Conservation (phyloP, 2,329 filamentous ascomycete genomes). For the Dactylellina sp. region DNA sequence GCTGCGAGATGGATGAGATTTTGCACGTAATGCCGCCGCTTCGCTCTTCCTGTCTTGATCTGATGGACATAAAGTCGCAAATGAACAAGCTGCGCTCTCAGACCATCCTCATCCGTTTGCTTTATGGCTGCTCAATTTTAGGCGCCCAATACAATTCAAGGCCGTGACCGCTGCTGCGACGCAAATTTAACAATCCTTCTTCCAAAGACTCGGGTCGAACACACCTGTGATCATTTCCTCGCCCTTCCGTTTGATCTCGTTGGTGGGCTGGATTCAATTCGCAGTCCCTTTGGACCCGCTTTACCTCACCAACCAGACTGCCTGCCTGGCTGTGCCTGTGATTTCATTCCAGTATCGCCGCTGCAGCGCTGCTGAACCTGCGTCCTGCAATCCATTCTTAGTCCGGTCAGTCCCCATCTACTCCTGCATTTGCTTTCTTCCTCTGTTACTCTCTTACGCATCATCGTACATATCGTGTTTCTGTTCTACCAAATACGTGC, state of each 20-base stretch:
- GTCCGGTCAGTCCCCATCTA: slow-evolving; percentile 43
- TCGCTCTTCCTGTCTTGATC: slow-evolving; percentile 23
- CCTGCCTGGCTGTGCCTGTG: slow-evolving; percentile 41
- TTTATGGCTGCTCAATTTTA: slow-evolving; percentile 35
- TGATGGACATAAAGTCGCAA: slow-evolving; percentile 42
- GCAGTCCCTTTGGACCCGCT: slow-evolving; percentile 22
- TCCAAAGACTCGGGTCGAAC: slow-evolving; percentile 28
- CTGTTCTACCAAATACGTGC: slow-evolving; percentile 27
- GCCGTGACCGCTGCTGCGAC: slow-evolving; percentile 37
- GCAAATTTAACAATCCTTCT: slow-evolving; percentile 46
- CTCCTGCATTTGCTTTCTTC: slow-evolving; percentile 32
- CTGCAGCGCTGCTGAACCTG: slow-evolving; percentile 16
- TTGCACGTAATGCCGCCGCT: slow-evolving; percentile 25
- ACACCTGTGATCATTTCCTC: slow-evolving; percentile 44
- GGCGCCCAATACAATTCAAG: slow-evolving; percentile 54
- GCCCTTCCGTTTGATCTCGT: slow-evolving; percentile 24
- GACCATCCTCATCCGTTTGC: slow-evolving; percentile 47
- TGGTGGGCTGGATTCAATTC: slow-evolving; percentile 40
- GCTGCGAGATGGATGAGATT: slow-evolving; percentile 15
- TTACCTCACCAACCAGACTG: slow-evolving; percentile 39
- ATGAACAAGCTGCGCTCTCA: slow-evolving; percentile 41
- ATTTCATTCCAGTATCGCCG: slow-evolving; percentile 46
- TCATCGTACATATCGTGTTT: slow-evolving; percentile 27
- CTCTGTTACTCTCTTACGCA: slow-evolving; percentile 32
- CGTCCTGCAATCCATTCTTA: slow-evolving; percentile 55